phyloP scores from a whole-genome alignment of 2,329 filamentous ascomycete species.

The Neonectria sp. region DNA sequence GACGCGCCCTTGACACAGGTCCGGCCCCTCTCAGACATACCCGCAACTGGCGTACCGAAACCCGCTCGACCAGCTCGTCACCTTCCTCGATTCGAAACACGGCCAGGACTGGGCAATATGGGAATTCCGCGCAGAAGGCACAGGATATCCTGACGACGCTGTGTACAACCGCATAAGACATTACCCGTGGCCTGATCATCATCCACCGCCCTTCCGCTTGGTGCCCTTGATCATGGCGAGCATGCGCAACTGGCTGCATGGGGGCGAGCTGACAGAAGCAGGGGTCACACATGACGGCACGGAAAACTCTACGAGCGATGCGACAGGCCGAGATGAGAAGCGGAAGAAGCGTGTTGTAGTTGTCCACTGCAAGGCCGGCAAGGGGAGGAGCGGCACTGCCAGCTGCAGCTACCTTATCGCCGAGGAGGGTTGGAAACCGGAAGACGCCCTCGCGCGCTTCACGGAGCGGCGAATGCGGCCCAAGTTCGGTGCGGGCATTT shows the following conservation, averaged over 20 bases:
- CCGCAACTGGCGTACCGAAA: conserved; percentile 95
- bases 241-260: conserved; percentile 90
- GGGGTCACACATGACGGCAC: conserved; percentile 25
- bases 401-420: conserved; percentile 92
- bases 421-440: conserved; percentile 77
- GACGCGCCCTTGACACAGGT: conserved; percentile 68
- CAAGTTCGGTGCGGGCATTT: conserved; percentile 89
- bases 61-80: conserved; percentile 87
- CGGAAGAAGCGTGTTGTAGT: conserved; percentile 78
- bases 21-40: conserved; percentile 90
- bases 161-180: conserved; percentile 90
- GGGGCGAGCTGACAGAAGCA: conserved; percentile 58
- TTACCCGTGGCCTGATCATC: conserved; percentile 97
- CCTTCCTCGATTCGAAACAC: conserved; percentile 90
- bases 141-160: conserved; percentile 92
- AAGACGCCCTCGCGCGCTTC: conserved; percentile 69
- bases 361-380: conserved; percentile 97
- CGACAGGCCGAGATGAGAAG: conserved; percentile 52
- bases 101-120: conserved; percentile 91
- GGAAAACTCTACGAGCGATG: conserved; percentile 31
- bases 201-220: conserved; percentile 92
- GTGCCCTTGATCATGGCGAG: conserved; percentile 91
- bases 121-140: conserved; percentile 98
- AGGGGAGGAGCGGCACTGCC: conserved; percentile 91
- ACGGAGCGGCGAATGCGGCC: conserved; percentile 92